Evolutionary conservation across 148 eudicot genomes (phyloP).

Genomic region (Fallopia convolvulus): DNA sequence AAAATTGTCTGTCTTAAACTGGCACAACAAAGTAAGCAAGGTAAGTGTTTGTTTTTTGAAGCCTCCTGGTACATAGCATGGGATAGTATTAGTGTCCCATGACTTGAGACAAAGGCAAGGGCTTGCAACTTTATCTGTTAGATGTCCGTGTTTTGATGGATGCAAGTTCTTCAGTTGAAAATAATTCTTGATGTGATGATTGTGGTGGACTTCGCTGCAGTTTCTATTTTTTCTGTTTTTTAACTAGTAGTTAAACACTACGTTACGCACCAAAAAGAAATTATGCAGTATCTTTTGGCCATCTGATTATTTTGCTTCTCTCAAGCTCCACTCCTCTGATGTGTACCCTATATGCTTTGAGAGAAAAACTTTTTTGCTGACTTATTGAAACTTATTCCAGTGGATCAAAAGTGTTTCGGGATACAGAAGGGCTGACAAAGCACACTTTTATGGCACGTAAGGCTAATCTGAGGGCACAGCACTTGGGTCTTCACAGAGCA

Average conservation of each 20-base stretch:
- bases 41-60: neutral
- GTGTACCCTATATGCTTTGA: neutral
- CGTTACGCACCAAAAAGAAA: neutral
- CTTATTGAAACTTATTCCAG: conserved; percentile 24
- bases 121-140: neutral
- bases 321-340: neutral
- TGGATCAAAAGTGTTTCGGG: conserved; percentile 38
- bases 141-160: neutral
- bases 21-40: neutral
- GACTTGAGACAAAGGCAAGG: neutral
- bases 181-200: neutral
- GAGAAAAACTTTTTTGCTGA: neutral
- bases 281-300: neutral
- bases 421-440: conserved; percentile 33
- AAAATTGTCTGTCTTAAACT: neutral
- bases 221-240: neutral
- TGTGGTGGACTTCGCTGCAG: neutral
- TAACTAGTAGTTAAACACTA: neutral
- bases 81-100: neutral
- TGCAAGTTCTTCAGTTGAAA: neutral
- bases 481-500: conserved; percentile 51
- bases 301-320: conserved; percentile 1
- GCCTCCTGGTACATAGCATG: neutral
- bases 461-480: conserved; percentile 34
- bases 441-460: conserved; percentile 47